These are phyloP conservation scores for Chrysosporium keratinophilum DNA, from an alignment of 2,329 filamentous ascomycete genomes.

Conservation along the genomic window DNA sequence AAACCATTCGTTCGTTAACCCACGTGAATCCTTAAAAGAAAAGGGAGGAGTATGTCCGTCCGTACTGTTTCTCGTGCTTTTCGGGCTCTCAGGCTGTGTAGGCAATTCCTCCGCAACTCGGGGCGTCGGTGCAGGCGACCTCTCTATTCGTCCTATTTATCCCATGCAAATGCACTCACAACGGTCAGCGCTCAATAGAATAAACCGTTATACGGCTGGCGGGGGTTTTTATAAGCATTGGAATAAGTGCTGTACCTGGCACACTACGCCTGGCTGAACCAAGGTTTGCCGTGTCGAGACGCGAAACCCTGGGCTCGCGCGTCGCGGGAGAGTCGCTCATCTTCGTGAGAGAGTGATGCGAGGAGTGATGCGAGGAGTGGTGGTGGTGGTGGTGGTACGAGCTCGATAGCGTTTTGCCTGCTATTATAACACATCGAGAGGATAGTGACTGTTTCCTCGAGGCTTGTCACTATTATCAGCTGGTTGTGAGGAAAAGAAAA, in stretches of 20 bases:
- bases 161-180: background rate
- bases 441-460: too few relatives aligned
- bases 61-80: conserved; percentile 1
- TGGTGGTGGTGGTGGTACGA: background rate
- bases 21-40: background rate
- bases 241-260: conserved; percentile 3
- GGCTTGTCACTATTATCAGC: too few relatives aligned
- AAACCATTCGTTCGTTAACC: conserved; percentile 3
- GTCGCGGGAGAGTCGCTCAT: conserved; percentile 2
- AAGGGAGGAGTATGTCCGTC: background rate
- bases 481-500: too few relatives aligned
- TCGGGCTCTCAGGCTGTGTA: background rate
- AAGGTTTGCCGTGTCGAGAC: conserved; percentile 11
- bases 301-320: background rate
- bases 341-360: background rate
- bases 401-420: background rate
- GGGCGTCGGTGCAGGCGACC: conserved; percentile 8
- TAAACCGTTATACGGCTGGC: background rate
- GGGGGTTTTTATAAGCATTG: background rate
- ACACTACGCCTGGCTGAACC: conserved; percentile 3
- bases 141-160: background rate
- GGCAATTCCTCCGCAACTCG: conserved; percentile 14
- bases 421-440: too few relatives aligned
- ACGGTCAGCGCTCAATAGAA: background rate
- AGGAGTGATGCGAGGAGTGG: background rate